Conservation (phyloP, 805 yeast species). For the Teunomyces pallodes region DNA sequence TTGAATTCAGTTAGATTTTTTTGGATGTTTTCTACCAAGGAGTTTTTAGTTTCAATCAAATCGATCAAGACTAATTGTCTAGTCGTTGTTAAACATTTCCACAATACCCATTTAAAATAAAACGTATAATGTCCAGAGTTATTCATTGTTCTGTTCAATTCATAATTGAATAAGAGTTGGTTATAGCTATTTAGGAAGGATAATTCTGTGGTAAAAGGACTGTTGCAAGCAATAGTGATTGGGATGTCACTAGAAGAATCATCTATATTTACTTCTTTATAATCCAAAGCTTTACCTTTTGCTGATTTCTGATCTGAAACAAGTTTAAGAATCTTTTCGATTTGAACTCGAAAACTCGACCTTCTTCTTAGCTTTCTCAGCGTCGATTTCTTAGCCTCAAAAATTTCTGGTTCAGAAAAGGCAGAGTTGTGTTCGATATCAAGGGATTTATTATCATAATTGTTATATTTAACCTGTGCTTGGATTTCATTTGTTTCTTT, state of each 20-base stretch:
- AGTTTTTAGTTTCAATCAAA: constrained; percentile 5
- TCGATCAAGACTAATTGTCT: background rate
- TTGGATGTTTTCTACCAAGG: constrained; percentile 1
- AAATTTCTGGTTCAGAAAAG: background rate
- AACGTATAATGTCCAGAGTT: background rate
- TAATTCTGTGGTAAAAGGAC: background rate
- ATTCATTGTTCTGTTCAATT: background rate
- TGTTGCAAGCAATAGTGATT: background rate
- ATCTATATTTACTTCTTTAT: background rate
- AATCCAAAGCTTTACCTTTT: background rate
- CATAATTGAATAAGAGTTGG: background rate
- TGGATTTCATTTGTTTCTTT: too few relatives aligned
- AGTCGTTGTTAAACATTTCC: constrained; percentile 1
- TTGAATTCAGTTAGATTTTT: background rate
- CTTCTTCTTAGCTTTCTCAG: background rate
- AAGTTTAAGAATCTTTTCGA: background rate
- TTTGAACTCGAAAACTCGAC: constrained; percentile 1
- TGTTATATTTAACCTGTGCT: background rate
- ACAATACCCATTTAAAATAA: constrained; percentile 7
- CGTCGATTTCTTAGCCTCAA: background rate
- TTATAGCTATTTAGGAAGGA: background rate
- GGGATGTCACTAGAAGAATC: background rate
- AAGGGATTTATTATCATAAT: background rate
- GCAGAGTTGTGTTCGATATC: background rate
- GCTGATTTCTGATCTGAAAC: background rate